Evolutionary conservation across 208 protist genomes (phyloP), one percentile per base, ranked within the genome.

Genomic region (Leishmania arabica): DNA sequence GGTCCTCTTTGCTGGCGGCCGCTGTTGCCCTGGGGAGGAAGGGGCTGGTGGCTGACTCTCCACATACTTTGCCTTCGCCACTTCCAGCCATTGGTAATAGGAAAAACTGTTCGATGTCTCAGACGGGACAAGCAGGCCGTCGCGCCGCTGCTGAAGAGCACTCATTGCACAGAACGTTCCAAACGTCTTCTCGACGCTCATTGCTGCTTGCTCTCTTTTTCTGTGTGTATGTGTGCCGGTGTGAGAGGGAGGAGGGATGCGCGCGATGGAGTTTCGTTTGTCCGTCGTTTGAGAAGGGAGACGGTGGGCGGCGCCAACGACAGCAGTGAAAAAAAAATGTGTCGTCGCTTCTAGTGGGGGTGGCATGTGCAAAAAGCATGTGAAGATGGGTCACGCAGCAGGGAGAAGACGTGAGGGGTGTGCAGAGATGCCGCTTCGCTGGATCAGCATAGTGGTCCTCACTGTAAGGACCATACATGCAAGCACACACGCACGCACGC

Each of bases 91-190:
- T 53, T 87, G 86, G 51, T 83, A 81, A 31, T 88, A 88, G 4
- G 72, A 76, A 60, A 90, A 90, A 45, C 79, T 77, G 31, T 81
- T 53, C 45, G 65, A 78, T 74, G 45, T 8, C 27, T 42, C 75
- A 40, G 82, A 58, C 8, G 89, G 88, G 11, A 91, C 86, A 49
- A 77, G 73, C 74, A 75, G 66, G 17, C 84, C 83, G 24, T 80
- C 53, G 6, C 77, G 58, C 54, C 73, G 75, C 76, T 94, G 91
- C 73, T 86, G 65, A 3, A 87, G 66, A 31, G 76, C 79, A 21
- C 85, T 65, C 51, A 78, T 70, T n/a, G 65, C 81, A 62, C 91
- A 94, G 74, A 90, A 94, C 27, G 42, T 31, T 47, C 91, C 86
- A 69, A 94, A 71, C 87, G 60, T 72, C 49, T 74, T 77, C 40